A percentile compares a stretch with the other conserved stretches of the same genome.
Evolutionary conservation across 441 rosid species (phyloP).

Genomic region (Gossypium gossypioides): DNA sequence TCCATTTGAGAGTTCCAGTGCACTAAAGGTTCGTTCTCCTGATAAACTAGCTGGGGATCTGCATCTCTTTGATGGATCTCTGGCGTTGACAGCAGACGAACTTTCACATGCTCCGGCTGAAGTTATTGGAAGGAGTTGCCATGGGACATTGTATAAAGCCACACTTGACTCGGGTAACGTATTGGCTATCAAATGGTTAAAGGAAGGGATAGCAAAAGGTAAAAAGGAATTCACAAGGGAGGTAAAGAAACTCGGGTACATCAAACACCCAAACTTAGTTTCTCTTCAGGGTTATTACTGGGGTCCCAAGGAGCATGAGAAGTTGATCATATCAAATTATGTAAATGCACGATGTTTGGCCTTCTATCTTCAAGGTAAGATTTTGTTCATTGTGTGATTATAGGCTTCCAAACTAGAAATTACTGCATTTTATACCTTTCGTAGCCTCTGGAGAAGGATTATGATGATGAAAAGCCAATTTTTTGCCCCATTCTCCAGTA

Average conservation of each 20-base stretch:
- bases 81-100: constrained; percentile 44
- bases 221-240: constrained; percentile 61
- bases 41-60: constrained; percentile 51
- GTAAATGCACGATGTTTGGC: constrained; percentile 54
- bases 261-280: constrained; percentile 71
- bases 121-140: constrained; percentile 61
- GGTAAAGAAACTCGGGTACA: constrained; percentile 54
- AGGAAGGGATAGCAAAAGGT: constrained; percentile 57
- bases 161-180: constrained; percentile 37
- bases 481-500: background rate
- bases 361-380: constrained; percentile 68
- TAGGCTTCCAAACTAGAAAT: background rate
- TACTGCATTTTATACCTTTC: background rate
- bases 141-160: constrained; percentile 51
- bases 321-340: constrained; percentile 57
- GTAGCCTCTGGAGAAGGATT: background rate
- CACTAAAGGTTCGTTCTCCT: constrained; percentile 30
- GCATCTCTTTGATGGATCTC: constrained; percentile 45
- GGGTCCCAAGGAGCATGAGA: constrained; percentile 81
- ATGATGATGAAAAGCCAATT: background rate
- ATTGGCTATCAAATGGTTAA: constrained; percentile 57
- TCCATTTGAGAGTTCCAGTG: constrained; percentile 24
- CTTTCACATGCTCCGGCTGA: constrained; percentile 66
- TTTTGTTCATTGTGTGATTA: background rate
- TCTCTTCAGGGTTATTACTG: constrained; percentile 75